Conservation (phyloP, 352 stramenopile species). For the Phytopythium aichiense region DNA sequence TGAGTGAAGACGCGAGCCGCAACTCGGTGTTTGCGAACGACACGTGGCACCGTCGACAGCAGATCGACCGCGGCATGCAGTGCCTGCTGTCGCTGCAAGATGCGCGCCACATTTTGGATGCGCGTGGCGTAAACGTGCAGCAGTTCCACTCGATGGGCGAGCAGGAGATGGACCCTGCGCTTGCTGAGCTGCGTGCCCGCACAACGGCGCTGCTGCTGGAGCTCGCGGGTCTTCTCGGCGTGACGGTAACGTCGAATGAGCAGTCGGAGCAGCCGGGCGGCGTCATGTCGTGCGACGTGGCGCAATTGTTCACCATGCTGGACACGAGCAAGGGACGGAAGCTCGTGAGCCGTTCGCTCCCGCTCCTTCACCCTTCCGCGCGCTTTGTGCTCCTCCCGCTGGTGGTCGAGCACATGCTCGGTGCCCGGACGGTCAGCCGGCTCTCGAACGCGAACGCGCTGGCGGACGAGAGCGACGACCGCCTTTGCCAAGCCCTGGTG, state of each 20-base stretch:
- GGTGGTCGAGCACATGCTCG: slow-evolving; percentile 60
- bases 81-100: slow-evolving; percentile 80
- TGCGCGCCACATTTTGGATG: slow-evolving; percentile 75
- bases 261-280: slow-evolving; percentile 8
- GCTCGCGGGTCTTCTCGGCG: slow-evolving; percentile 57
- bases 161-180: slow-evolving; percentile 62
- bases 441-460: slow-evolving; percentile 16
- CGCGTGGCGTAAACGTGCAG: slow-evolving; percentile 79
- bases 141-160: slow-evolving; percentile 81
- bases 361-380: slow-evolving; percentile 72
- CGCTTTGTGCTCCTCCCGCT: slow-evolving; percentile 73
- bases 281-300: slow-evolving; percentile 42
- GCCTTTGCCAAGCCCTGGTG: slow-evolving; percentile 75
- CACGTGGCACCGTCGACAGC: slow-evolving; percentile 62
- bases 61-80: slow-evolving; percentile 71
- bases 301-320: slow-evolving; percentile 57
- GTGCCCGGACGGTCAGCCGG: slow-evolving; percentile 30
- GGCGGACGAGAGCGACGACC: slow-evolving; percentile 38
- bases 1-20: slow-evolving; percentile 33
- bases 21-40: slow-evolving; percentile 75
- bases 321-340: slow-evolving; percentile 64
- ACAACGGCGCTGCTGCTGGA: slow-evolving; percentile 72
- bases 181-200: slow-evolving; percentile 56
- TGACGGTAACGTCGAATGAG: slow-evolving; percentile 22
- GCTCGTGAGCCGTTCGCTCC: slow-evolving; percentile 70